Conservation (phyloP, 2,329 filamentous ascomycete genomes). For the Malbranchea cinnamomea region DNA sequence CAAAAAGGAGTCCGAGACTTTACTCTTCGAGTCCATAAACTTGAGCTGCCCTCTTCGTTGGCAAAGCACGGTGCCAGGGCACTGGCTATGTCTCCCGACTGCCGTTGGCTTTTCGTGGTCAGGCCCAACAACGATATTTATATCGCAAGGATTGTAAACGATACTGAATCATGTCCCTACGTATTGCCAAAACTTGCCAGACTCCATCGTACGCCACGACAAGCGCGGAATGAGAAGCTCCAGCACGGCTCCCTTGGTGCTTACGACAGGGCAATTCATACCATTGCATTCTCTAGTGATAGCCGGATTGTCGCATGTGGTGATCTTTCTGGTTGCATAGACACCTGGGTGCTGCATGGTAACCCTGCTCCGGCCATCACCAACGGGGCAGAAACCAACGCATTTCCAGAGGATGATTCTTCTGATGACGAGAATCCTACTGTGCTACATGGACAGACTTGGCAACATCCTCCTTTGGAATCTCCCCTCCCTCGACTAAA, state of each 20-base stretch:
- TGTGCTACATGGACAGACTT: constrained; percentile 46
- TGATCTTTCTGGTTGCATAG: constrained; percentile 72
- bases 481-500: constrained; percentile 55
- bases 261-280: constrained; percentile 64
- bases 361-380: constrained; percentile 33
- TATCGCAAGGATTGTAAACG: constrained; percentile 33
- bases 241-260: constrained; percentile 52
- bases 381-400: constrained; percentile 19
- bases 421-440: constrained; percentile 28
- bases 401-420: constrained; percentile 27
- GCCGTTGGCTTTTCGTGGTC: constrained; percentile 34
- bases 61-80: constrained; percentile 50
- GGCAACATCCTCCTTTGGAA: constrained; percentile 59
- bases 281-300: constrained; percentile 64
- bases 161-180: constrained; percentile 26
- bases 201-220: constrained; percentile 23
- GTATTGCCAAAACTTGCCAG: constrained; percentile 30
- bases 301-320: constrained; percentile 63
- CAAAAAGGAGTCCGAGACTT: constrained; percentile 36
- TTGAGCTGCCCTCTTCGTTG: constrained; percentile 47
- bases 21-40: constrained; percentile 55
- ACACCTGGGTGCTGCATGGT: constrained; percentile 64
- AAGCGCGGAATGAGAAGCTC: constrained; percentile 28
- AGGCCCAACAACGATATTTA: constrained; percentile 46
- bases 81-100: constrained; percentile 38